Percentiles rank a stretch among this genome's conserved stretches.
Conservation (phyloP, 495 filamentous ascomycete genomes). For the Penicillium mononematosum region DNA sequence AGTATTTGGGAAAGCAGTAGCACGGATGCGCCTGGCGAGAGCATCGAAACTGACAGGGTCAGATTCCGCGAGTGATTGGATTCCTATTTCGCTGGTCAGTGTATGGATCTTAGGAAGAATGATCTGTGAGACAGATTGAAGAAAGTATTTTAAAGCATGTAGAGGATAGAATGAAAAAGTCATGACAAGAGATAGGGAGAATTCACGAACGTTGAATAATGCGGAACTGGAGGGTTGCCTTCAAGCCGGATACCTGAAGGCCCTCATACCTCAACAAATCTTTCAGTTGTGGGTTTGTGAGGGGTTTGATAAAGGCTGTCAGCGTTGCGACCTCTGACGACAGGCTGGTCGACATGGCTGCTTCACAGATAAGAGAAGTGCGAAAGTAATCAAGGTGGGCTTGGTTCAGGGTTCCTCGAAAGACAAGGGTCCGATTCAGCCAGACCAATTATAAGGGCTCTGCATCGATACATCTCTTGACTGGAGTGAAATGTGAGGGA, state of each 20-base stretch:
- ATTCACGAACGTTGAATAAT: slow-evolving; percentile 66
- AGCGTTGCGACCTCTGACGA: slow-evolving; percentile 39
- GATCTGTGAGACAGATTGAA: background rate
- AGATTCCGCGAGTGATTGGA: slow-evolving; percentile 37
- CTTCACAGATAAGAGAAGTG: background rate
- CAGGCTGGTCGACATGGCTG: slow-evolving; percentile 48
- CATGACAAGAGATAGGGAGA: slow-evolving; percentile 3
- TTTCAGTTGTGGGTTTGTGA: slow-evolving; percentile 73
- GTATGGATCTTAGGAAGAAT: background rate
- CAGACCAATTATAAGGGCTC: slow-evolving; percentile 16
- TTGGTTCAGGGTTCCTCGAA: slow-evolving; percentile 8
- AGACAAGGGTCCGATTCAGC: slow-evolving; percentile 19
- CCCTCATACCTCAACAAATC: slow-evolving; percentile 67
- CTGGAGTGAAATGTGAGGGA: background rate
- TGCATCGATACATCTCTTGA: slow-evolving; percentile 26
- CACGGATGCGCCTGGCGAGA: slow-evolving; percentile 33
- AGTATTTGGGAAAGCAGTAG: slow-evolving; percentile 32
- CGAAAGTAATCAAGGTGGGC: slow-evolving; percentile 9
- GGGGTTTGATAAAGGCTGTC: slow-evolving; percentile 50
- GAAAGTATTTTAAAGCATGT: slow-evolving; percentile 1
- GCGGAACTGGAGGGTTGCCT: slow-evolving; percentile 72
- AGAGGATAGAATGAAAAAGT: slow-evolving; percentile 4
- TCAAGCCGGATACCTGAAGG: slow-evolving; percentile 73
- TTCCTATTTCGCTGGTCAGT: slow-evolving; percentile 27
- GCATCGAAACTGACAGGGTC: slow-evolving; percentile 34